phyloP scores from a whole-genome alignment of 306 rosid genomes.

The Purshia tridentata region DNA sequence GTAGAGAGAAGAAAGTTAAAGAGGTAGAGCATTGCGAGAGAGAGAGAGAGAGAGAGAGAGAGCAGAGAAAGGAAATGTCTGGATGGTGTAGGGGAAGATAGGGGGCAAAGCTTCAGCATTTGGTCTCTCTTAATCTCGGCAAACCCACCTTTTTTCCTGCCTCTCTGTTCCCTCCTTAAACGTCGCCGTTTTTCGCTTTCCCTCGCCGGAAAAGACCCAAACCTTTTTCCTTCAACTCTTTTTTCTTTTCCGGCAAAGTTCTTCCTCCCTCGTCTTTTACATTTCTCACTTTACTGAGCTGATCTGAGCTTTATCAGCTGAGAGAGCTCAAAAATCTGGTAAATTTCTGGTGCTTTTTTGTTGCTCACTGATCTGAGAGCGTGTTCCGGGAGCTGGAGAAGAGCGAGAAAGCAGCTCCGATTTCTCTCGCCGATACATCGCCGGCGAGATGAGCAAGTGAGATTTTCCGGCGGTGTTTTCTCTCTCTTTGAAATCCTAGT shows the following conservation, averaged over 20 bases:
- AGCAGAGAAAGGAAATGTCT: slow-evolving; percentile 29
- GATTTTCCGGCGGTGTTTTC: neutral
- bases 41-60: slow-evolving; percentile 13
- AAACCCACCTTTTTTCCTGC: slow-evolving; percentile 31
- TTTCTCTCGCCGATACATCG: neutral
- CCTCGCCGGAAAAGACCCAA: slow-evolving; percentile 21
- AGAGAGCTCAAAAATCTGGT: neutral
- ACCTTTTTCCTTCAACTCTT: slow-evolving; percentile 12
- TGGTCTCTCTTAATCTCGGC: slow-evolving; percentile 52
- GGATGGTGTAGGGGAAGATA: slow-evolving; percentile 46
- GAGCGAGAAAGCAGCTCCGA: neutral
- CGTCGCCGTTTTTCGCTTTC: slow-evolving; percentile 16
- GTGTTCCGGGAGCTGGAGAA: neutral
- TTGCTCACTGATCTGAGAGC: slow-evolving; percentile 4
- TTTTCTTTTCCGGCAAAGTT: neutral
- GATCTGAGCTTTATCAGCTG: slow-evolving; percentile 35
- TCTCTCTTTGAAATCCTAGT: neutral
- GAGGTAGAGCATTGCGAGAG: slow-evolving; percentile 13
- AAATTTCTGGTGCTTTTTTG: neutral
- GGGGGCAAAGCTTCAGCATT: slow-evolving; percentile 55
- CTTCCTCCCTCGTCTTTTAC: neutral
- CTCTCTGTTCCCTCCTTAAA: slow-evolving; percentile 17
- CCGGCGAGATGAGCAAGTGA: slow-evolving; percentile 33
- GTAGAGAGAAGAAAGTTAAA: slow-evolving; percentile 10
- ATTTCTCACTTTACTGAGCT: slow-evolving; percentile 11